A percentile compares a stretch with the other conserved stretches of the same genome.
Evolutionary conservation across 2,329 filamentous ascomycete species (phyloP).

Genomic region (Penicillium rolfsii): DNA sequence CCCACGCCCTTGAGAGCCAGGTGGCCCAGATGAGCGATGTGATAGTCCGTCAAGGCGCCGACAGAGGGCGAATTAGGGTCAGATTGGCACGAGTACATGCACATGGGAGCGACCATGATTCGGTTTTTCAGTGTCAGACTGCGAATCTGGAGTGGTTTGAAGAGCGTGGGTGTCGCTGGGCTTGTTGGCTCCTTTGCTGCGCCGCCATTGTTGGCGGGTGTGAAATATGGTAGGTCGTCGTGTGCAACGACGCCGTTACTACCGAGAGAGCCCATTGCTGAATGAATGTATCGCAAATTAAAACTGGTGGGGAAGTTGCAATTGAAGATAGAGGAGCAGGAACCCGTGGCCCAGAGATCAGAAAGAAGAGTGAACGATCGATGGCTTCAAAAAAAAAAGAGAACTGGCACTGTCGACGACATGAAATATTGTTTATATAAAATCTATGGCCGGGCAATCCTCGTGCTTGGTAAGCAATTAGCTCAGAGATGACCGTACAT

Average conservation of each 20-base stretch:
- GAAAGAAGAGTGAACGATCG: background rate
- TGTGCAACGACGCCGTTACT: background rate
- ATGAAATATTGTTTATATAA: background rate
- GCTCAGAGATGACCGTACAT: background rate
- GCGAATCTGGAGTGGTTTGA: background rate
- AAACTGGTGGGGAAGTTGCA: background rate
- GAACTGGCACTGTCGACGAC: background rate
- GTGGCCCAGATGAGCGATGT: background rate
- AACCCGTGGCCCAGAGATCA: background rate
- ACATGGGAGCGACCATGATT: background rate
- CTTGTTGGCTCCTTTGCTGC: background rate
- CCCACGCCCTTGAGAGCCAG: background rate
- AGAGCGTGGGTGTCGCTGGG: background rate
- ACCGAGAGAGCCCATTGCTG: background rate
- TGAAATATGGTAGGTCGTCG: background rate
- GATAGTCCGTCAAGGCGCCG: background rate
- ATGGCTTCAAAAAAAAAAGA: background rate
- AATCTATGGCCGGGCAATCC: background rate
- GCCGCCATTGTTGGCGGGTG: background rate
- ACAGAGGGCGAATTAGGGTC: background rate
- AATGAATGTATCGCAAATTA: background rate
- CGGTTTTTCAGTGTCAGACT: background rate
- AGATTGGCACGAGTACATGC: background rate
- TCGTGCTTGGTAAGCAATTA: background rate
- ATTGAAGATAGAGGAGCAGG: background rate